phyloP scores from a whole-genome alignment of 2,329 filamentous ascomycete genomes.

The Cladophialophora yegresii region DNA sequence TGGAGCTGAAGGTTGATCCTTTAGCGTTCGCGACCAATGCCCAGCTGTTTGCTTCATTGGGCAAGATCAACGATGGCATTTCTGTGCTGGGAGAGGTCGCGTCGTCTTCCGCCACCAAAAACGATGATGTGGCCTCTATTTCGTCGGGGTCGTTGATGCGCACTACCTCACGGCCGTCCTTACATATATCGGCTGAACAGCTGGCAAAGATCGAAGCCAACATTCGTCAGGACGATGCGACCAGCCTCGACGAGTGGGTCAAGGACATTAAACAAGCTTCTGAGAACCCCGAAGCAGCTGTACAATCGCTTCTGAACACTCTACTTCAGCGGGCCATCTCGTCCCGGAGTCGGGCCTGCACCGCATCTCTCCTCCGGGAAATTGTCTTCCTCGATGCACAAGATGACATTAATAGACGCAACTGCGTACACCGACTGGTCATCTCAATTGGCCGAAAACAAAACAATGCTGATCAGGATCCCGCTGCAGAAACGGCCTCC shows the following conservation, averaged over 20 bases:
- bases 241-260: conserved; percentile 42
- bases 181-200: conserved; percentile 68
- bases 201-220: conserved; percentile 73
- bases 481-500: conserved; percentile 55
- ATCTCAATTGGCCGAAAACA: conserved; percentile 84
- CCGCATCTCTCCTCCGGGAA: conserved; percentile 68
- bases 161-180: conserved; percentile 71
- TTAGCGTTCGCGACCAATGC: conserved; percentile 80
- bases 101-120: conserved; percentile 60
- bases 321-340: conserved; percentile 57
- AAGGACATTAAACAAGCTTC: conserved; percentile 19
- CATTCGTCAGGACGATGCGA: conserved; percentile 67
- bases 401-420: conserved; percentile 90
- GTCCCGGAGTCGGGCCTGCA: conserved; percentile 72
- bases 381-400: conserved; percentile 76
- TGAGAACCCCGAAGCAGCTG: conserved; percentile 32
- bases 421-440: conserved; percentile 88
- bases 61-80: conserved; percentile 85
- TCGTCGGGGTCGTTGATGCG: conserved; percentile 72
- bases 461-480: conserved; percentile 55
- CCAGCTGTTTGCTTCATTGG: conserved; percentile 60
- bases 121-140: conserved; percentile 32
- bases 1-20: conserved; percentile 86
- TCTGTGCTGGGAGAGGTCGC: conserved; percentile 74
- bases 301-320: conserved; percentile 44